A percentile compares a stretch with the other conserved stretches of the same genome.
These are phyloP conservation scores for Mycena polygramma DNA, from an alignment of 768 basidiomycete species.

Conservation along the genomic window DNA sequence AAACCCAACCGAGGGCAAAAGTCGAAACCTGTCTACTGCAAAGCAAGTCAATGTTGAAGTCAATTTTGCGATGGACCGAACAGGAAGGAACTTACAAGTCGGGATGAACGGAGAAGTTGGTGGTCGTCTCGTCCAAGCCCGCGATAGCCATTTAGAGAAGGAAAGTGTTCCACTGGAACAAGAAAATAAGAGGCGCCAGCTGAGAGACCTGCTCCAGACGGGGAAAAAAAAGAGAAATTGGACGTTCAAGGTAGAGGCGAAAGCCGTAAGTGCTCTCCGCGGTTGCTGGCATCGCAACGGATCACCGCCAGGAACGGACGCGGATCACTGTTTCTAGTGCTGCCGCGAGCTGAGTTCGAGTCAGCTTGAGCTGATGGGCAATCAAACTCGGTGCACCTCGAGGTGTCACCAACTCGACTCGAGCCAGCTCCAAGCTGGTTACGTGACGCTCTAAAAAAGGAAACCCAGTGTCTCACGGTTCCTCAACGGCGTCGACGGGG, in stretches of 20 bases:
- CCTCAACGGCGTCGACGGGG: too few species aligned
- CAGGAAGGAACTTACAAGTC: slow-evolving; percentile 45
- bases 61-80: not conserved
- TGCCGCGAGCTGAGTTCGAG: too few species aligned
- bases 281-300: too few species aligned
- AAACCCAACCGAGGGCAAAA: slow-evolving; percentile 59
- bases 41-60: not conserved
- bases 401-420: too few species aligned
- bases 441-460: too few species aligned
- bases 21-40: slow-evolving; percentile 53
- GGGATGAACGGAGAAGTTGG: slow-evolving; percentile 46
- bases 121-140: slow-evolving; percentile 33
- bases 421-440: too few species aligned
- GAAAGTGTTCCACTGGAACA: slow-evolving; percentile 34
- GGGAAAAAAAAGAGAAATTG: slow-evolving; percentile 13
- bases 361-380: too few species aligned
- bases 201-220: slow-evolving; percentile 37
- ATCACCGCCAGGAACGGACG: too few species aligned
- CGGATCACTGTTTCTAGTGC: too few species aligned
- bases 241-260: not conserved
- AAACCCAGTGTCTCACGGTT: too few species aligned
- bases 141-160: slow-evolving; percentile 37
- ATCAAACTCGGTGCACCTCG: too few species aligned
- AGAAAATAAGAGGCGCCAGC: slow-evolving; percentile 27
- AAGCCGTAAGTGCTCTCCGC: not conserved